phyloP scores from a whole-genome alignment of 78 protist genomes.

The Dictyostelium firmibasis region DNA sequence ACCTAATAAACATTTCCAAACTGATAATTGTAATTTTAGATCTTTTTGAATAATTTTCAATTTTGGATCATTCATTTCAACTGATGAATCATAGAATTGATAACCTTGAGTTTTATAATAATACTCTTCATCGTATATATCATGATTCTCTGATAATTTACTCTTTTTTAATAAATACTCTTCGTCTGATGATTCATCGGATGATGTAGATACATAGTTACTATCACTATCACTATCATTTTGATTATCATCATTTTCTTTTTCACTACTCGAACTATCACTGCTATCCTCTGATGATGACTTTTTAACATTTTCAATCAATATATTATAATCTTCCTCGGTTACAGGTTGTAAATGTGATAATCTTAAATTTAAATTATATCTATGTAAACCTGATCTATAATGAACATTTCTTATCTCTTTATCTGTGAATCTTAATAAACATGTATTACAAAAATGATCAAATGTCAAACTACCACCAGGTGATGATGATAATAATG shows the following conservation, averaged over 20 bases:
- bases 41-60: constrained; percentile 21
- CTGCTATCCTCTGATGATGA: not conserved
- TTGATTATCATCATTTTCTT: not conserved
- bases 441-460: constrained; percentile 59
- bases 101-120: constrained; percentile 30
- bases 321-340: constrained; percentile 15
- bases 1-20: constrained; percentile 34
- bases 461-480: not conserved
- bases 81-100: not conserved
- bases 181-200: not conserved
- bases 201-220: not conserved
- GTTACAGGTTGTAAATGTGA: constrained; percentile 46
- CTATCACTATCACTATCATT: not conserved
- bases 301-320: not conserved
- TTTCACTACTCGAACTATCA: not conserved
- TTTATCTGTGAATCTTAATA: constrained; percentile 30
- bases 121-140: not conserved
- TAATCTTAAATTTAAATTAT: constrained; percentile 43
- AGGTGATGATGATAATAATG: not conserved
- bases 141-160: not conserved
- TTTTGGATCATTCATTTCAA: constrained; percentile 42
- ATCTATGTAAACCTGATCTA: constrained; percentile 59
- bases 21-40: constrained; percentile 28
- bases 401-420: constrained; percentile 64
- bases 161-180: not conserved